Evolutionary conservation across 306 rosid genomes (phyloP).

Genomic region (Begonia fuchsioides): DNA sequence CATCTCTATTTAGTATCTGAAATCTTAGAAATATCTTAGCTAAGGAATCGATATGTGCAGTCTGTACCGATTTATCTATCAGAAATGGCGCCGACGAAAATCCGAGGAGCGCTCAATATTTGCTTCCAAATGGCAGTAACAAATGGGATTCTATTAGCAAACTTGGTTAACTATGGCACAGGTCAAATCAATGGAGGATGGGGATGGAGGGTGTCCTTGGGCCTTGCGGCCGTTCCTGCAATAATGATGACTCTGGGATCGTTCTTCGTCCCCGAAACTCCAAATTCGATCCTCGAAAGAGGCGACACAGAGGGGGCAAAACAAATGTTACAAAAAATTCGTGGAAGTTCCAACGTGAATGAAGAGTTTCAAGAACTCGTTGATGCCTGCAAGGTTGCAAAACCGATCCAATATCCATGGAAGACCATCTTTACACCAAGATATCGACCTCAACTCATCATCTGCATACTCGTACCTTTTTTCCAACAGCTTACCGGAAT

Average conservation of each 20-base stretch:
- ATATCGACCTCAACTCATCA: constrained; percentile 12
- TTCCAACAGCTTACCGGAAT: constrained; percentile 19
- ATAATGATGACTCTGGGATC: constrained; percentile 19
- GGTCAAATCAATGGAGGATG: constrained; percentile 13
- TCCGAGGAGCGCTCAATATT: constrained; percentile 25
- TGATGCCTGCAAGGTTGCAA: constrained; percentile 14
- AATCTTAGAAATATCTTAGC: not conserved
- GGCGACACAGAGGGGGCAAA: constrained; percentile 19
- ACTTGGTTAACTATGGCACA: constrained; percentile 18
- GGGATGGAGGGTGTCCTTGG: constrained; percentile 23
- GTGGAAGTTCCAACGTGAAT: constrained; percentile 10
- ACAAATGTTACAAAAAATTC: constrained; percentile 11
- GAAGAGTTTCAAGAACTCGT: constrained; percentile 20
- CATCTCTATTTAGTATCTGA: not conserved
- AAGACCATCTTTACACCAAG: not conserved
- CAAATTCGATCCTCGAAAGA: constrained; percentile 23
- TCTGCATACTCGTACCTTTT: constrained; percentile 10
- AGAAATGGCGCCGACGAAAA: constrained; percentile 22
- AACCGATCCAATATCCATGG: constrained; percentile 4
- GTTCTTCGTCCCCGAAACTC: constrained; percentile 18
- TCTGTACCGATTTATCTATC: constrained; percentile 20
- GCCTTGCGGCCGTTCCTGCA: constrained; percentile 20
- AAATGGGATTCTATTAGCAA: constrained; percentile 18
- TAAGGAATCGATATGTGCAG: constrained; percentile 3
- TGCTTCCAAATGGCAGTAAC: constrained; percentile 22